Evolutionary conservation across 805 yeast species (phyloP).

Genomic region (Starmerella vaccinii): DNA sequence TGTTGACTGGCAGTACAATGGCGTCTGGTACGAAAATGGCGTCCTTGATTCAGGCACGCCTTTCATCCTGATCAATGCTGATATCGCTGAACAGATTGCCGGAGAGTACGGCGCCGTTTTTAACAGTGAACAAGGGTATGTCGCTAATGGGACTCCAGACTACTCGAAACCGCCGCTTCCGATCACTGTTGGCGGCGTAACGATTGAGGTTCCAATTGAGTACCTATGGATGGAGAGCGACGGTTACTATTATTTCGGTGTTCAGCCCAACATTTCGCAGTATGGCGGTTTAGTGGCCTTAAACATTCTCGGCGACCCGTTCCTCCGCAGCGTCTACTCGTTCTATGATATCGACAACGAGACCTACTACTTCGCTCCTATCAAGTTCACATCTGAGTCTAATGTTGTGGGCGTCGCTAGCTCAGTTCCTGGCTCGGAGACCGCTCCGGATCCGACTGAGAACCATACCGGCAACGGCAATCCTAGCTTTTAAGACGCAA

Average conservation of each 20-base stretch:
- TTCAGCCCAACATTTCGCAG: background rate
- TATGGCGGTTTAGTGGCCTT: background rate
- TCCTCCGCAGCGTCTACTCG: conserved; percentile 49
- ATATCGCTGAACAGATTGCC: conserved; percentile 5
- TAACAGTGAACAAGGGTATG: background rate
- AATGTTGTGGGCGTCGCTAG: conserved; percentile 2
- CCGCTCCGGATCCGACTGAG: conserved; percentile 5
- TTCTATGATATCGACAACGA: conserved; percentile 55
- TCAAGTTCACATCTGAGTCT: background rate
- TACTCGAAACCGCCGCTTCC: background rate
- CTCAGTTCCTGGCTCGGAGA: background rate
- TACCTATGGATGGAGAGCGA: conserved; percentile 22
- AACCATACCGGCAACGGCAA: background rate
- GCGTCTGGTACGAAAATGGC: conserved; percentile 7
- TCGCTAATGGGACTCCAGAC: background rate
- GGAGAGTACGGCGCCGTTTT: conserved; percentile 4
- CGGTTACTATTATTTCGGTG: background rate
- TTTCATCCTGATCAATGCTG: conserved; percentile 36
- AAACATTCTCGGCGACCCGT: conserved; percentile 37
- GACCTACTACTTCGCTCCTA: conserved; percentile 47
- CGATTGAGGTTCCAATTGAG: conserved; percentile 17
- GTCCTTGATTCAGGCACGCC: conserved; percentile 47
- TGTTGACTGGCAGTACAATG: conserved; percentile 6
- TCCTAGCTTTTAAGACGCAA: background rate
- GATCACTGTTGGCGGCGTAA: conserved; percentile 18